Evolutionary conservation across 306 rosid genomes (phyloP), one percentile per base, ranked within the genome.

Genomic region (Cyclanthera cordifolia): DNA sequence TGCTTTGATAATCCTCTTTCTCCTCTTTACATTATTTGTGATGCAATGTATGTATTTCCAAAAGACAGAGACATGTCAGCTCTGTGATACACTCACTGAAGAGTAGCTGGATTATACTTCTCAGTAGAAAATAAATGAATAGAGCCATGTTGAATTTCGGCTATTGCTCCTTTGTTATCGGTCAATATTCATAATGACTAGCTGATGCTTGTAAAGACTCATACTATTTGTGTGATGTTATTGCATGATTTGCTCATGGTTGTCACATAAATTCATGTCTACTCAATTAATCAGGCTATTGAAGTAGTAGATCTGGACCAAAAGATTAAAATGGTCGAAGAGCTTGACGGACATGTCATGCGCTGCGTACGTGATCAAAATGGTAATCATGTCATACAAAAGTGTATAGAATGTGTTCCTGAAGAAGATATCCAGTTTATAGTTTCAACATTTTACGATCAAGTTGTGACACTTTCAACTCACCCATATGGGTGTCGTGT

Each of bases 301-400:
- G 99, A 93, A 81, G 99, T 93, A 82, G 99, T 93, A 83, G 94
- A 89, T 81, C 78, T 89, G 72, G 96, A 83, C 67, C 98, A 89
- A 79, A 87, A 89, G 83, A 93, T 86, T 73, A 78, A 77, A 84
- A 93, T 93, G 95, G 98, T 89, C 51, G 83, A 76, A 78, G 98
- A 89, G 73, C 98, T 93, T 67, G 96, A 93, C 10, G 91, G 98
- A 21, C 80, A 86, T 70, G 57, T 93, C 30, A 93, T 89, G 94
- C 98, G 95, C 54, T 89, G 98, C 75, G 96, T 93, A 5, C 95
- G 96, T 19, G 98, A 93, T 85, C 98, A 93, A 79, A 93, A 93
- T 75, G 98, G 98, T 52, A 93, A 93, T 78, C 98, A 93, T 77
- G 98, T 93, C 56, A 80, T 93, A 73, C 96, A 93, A 78, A 93